A percentile compares a stretch with the other conserved stretches of the same genome.
These are phyloP conservation scores for Talaromyces sp. DNA, from an alignment of 2,329 filamentous ascomycete genomes.

Conservation along the genomic window DNA sequence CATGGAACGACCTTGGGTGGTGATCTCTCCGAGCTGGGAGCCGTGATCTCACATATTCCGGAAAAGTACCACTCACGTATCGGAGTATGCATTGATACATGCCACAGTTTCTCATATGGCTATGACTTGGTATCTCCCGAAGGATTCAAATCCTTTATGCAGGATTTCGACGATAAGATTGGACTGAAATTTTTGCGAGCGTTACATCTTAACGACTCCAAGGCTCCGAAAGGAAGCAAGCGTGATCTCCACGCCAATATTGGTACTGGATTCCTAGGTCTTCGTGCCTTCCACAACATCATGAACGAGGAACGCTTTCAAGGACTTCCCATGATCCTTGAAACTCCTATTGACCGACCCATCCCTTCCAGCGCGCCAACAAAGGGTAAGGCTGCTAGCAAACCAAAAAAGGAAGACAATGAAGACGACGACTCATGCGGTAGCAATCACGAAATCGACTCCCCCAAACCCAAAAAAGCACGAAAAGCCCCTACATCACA, in stretches of 20 bases:
- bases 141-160: constrained; percentile 70
- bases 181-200: constrained; percentile 78
- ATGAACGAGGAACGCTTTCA: constrained; percentile 79
- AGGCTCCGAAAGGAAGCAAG: constrained; percentile 77
- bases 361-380: constrained; percentile 39
- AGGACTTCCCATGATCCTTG: constrained; percentile 83
- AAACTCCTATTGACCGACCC: constrained; percentile 84
- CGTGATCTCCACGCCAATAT: constrained; percentile 95
- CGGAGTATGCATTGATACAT: constrained; percentile 94
- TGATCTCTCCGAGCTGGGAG: constrained; percentile 79
- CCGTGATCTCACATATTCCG: constrained; percentile 72
- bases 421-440: constrained; percentile 18
- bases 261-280: constrained; percentile 86
- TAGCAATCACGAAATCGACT: constrained; percentile 25
- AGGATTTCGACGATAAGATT: constrained; percentile 73
- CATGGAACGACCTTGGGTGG: constrained; percentile 83
- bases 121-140: constrained; percentile 80
- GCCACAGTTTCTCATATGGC: constrained; percentile 90
- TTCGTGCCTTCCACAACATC: constrained; percentile 85
- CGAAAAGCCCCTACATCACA: constrained; percentile 28
- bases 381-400: constrained; percentile 13
- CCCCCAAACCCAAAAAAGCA: constrained; percentile 13
- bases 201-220: constrained; percentile 92
- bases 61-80: constrained; percentile 76
- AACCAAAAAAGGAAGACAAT: constrained; percentile 22